A percentile compares a stretch with the other conserved stretches of the same genome.
phyloP scores from a whole-genome alignment of 768 basidiomycete species.

The Phlebiopsis gigantea region DNA sequence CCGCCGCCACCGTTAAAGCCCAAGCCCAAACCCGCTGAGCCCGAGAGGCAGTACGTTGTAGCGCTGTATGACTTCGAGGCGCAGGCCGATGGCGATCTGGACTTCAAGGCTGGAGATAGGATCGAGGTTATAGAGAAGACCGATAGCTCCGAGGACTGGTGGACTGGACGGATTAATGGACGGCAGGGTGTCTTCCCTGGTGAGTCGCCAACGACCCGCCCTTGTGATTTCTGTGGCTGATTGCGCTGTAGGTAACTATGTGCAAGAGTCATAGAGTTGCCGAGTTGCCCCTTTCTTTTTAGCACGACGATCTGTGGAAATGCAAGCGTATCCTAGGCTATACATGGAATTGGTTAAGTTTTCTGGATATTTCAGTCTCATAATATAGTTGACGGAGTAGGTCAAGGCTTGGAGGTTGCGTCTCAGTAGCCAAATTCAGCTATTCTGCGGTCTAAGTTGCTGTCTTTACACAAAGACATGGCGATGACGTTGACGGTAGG shows the following conservation, averaged over 20 bases:
- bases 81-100: slow-evolving; percentile 91
- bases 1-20: slow-evolving; percentile 91
- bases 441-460: not conserved
- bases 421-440: not conserved
- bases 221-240: not conserved
- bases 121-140: slow-evolving; percentile 88
- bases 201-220: slow-evolving; percentile 24
- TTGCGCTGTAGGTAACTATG: slow-evolving; percentile 51
- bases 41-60: slow-evolving; percentile 62
- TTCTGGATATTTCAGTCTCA: not conserved
- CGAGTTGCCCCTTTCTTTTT: not conserved
- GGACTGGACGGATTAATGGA: slow-evolving; percentile 88
- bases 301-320: not conserved
- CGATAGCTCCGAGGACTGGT: slow-evolving; percentile 89
- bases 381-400: too few relatives aligned
- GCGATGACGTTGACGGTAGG: not conserved
- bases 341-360: not conserved
- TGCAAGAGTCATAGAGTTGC: slow-evolving; percentile 46
- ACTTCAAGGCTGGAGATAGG: slow-evolving; percentile 82
- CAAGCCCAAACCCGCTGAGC: slow-evolving; percentile 68
- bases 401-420: too few relatives aligned
- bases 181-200: slow-evolving; percentile 88
- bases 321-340: not conserved
- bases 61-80: slow-evolving; percentile 95
- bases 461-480: not conserved